Evolutionary conservation across 352 stramenopile species (phyloP).

Genomic region (Phytopythium vexans): DNA sequence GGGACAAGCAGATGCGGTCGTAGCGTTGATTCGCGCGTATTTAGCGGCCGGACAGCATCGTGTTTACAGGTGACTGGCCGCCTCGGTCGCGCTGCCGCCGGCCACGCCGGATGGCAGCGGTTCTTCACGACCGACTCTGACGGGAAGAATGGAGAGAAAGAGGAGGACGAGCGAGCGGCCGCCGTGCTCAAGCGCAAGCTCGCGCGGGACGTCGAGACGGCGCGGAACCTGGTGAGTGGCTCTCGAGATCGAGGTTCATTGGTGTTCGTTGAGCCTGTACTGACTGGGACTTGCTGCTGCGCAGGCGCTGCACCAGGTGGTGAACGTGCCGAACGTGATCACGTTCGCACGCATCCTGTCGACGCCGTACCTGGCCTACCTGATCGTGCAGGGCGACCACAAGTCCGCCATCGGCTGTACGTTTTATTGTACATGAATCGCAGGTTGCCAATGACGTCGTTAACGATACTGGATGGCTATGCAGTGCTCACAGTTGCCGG

Average conservation of each 20-base stretch:
- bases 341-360: constrained; percentile 72
- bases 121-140: background rate
- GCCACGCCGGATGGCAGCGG: background rate
- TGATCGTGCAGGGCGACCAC: constrained; percentile 71
- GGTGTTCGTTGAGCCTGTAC: background rate
- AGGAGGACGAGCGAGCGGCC: constrained; percentile 26
- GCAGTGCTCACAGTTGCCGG: constrained; percentile 69
- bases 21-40: too few relatives aligned
- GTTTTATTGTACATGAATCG: background rate
- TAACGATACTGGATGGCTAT: background rate
- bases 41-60: too few relatives aligned
- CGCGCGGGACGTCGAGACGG: constrained; percentile 48
- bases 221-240: constrained; percentile 32
- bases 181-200: constrained; percentile 43
- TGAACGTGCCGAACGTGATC: constrained; percentile 80
- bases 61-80: too few relatives aligned
- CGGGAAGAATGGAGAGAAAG: constrained; percentile 5
- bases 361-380: constrained; percentile 72
- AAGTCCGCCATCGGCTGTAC: constrained; percentile 63
- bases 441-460: too few relatives aligned
- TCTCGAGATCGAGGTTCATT: background rate
- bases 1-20: too few relatives aligned
- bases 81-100: too few relatives aligned
- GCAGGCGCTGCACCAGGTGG: constrained; percentile 62
- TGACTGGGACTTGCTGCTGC: constrained; percentile 4